Percentiles rank a stretch among this genome's conserved stretches.
phyloP scores from a whole-genome alignment of 2,329 filamentous ascomycete species.

The Stenocarpella maydis region DNA sequence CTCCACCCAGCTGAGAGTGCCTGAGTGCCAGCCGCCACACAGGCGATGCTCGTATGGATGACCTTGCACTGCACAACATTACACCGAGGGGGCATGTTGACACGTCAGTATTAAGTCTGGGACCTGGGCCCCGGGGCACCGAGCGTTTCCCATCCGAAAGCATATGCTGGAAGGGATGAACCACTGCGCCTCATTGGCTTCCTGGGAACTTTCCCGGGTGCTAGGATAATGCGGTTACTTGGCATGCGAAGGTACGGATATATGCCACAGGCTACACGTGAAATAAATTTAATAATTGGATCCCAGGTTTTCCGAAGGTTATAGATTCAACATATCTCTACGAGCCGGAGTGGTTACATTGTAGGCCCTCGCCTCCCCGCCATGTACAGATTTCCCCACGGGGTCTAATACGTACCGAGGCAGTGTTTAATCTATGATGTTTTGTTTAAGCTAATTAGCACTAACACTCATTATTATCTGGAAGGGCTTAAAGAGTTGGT shows the following conservation, averaged over 20 bases:
- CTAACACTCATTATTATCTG: too few relatives aligned
- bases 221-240: slow-evolving; percentile 19
- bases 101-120: not conserved
- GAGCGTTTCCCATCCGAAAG: not conserved
- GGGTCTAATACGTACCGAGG: not conserved
- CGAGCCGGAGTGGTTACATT: not conserved
- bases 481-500: not conserved
- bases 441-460: too few relatives aligned
- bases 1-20: not conserved
- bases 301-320: slow-evolving; percentile 1
- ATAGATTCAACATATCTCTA: not conserved
- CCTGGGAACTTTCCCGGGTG: not conserved
- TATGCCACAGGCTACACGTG: not conserved
- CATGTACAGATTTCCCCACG: slow-evolving; percentile 17
- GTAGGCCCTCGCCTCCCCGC: slow-evolving; percentile 5
- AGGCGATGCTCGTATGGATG: slow-evolving; percentile 2
- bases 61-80: slow-evolving; percentile 15
- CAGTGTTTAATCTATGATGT: too few relatives aligned
- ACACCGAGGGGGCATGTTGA: not conserved
- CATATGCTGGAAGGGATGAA: slow-evolving; percentile 15
- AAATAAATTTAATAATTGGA: not conserved
- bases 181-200: slow-evolving; percentile 3
- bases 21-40: not conserved
- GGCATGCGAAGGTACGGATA: not conserved
- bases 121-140: slow-evolving; percentile 14